Conservation (phyloP, 2,329 filamentous ascomycete species). For the Neonectria hederae region DNA sequence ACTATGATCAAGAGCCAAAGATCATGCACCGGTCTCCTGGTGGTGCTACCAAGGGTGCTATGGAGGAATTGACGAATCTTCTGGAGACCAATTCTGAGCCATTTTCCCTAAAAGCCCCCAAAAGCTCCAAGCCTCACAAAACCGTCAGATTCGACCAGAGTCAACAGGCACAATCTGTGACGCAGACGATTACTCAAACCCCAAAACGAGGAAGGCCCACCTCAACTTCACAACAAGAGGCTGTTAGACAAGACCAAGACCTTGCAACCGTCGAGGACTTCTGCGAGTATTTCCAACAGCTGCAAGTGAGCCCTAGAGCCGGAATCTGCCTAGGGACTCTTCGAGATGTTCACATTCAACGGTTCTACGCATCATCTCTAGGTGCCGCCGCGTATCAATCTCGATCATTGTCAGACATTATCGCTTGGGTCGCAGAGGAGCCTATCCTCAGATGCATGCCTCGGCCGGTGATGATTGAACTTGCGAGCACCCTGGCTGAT, state of each 20-base stretch:
- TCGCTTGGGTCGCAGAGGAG: not conserved
- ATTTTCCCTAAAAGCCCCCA: not conserved
- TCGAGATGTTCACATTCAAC: not conserved
- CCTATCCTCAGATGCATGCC: not conserved
- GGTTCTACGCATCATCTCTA: not conserved
- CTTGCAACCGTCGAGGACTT: not conserved
- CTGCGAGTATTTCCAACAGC: not conserved
- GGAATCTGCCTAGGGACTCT: not conserved
- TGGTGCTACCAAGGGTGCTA: not conserved
- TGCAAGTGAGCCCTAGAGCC: not conserved
- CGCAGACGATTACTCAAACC: not conserved
- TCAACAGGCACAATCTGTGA: not conserved
- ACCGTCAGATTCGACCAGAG: not conserved
- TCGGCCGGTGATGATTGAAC: not conserved
- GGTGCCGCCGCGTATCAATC: not conserved
- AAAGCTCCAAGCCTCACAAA: not conserved
- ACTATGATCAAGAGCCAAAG: not conserved
- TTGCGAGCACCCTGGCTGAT: not conserved
- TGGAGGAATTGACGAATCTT: not conserved
- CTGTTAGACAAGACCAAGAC: not conserved
- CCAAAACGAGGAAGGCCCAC: not conserved
- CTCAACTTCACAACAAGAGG: not conserved
- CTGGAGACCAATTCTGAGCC: not conserved
- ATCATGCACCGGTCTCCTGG: not conserved
- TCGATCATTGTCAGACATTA: not conserved